These are phyloP conservation scores for Trametes elegans DNA, from an alignment of 768 basidiomycete species.

Conservation along the genomic window DNA sequence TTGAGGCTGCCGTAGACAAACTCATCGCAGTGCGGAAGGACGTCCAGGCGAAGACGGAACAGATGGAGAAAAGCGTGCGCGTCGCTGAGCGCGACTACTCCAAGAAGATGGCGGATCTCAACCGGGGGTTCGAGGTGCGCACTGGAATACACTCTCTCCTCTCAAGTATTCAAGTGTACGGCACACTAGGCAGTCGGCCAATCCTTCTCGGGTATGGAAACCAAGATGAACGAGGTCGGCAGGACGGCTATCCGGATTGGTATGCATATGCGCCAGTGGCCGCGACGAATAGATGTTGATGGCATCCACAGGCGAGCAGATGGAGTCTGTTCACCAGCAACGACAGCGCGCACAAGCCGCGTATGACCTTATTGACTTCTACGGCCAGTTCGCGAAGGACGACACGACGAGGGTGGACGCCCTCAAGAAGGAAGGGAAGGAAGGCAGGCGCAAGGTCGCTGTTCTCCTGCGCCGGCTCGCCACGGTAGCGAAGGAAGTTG, in stretches of 20 bases:
- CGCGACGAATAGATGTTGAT: not conserved
- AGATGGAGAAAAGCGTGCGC: slow-evolving; percentile 88
- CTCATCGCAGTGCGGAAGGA: slow-evolving; percentile 86
- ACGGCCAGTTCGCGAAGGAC: slow-evolving; percentile 85
- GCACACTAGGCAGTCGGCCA: slow-evolving; percentile 71
- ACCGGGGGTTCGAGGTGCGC: slow-evolving; percentile 89
- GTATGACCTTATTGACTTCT: slow-evolving; percentile 89
- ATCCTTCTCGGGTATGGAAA: slow-evolving; percentile 89
- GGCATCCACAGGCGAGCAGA: slow-evolving; percentile 72
- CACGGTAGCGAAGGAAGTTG: slow-evolving; percentile 91
- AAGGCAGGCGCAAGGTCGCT: slow-evolving; percentile 86
- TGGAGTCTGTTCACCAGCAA: slow-evolving; percentile 91
- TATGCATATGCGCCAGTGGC: slow-evolving; percentile 34
- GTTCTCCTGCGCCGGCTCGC: slow-evolving; percentile 81
- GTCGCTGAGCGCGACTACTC: slow-evolving; percentile 92
- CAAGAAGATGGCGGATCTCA: slow-evolving; percentile 89
- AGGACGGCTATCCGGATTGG: slow-evolving; percentile 94
- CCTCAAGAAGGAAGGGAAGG: slow-evolving; percentile 83
- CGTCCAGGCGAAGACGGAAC: slow-evolving; percentile 86
- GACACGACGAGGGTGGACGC: slow-evolving; percentile 74
- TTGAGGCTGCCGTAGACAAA: slow-evolving; percentile 87
- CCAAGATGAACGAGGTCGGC: slow-evolving; percentile 88
- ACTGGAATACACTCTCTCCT: not conserved
- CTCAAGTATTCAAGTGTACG: not conserved
- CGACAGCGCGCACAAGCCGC: slow-evolving; percentile 93